phyloP scores from a whole-genome alignment of 257 asterid species.

The Paulownia fortunei region DNA sequence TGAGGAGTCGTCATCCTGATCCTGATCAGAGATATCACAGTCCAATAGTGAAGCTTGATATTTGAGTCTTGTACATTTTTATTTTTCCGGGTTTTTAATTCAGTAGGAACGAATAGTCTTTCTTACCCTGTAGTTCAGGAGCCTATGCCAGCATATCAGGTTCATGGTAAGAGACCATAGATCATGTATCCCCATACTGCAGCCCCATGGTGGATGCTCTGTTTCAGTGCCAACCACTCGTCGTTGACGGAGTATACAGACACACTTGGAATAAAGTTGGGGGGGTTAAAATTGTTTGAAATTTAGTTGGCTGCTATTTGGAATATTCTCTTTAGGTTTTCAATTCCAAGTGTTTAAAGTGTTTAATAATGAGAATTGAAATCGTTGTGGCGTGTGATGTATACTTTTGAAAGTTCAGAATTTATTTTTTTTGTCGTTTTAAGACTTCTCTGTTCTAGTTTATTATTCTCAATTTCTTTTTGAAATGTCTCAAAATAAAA shows the following conservation, averaged over 20 bases:
- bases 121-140: neutral
- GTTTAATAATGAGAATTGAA: slow-evolving; percentile 16
- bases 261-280: slow-evolving; percentile 21
- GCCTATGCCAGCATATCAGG: neutral
- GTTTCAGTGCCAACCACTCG: neutral
- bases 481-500: too few species aligned
- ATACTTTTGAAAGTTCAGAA: neutral
- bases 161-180: slow-evolving; percentile 1
- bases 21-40: neutral
- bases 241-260: neutral
- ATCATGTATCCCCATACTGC: slow-evolving; percentile 2
- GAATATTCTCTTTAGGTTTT: neutral
- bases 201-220: neutral
- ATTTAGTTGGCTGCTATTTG: slow-evolving; percentile 5
- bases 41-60: neutral
- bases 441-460: neutral
- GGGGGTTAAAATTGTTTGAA: slow-evolving; percentile 12
- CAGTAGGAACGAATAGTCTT: neutral
- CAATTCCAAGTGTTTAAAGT: neutral
- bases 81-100: neutral
- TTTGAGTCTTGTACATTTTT: slow-evolving; percentile 21
- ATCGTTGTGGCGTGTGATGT: neutral
- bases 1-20: slow-evolving; percentile 39
- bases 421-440: too few species aligned
- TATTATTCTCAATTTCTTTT: too few species aligned